phyloP scores from a whole-genome alignment of 176 grass and related monocot genomes.

The Musa schizocarpa region DNA sequence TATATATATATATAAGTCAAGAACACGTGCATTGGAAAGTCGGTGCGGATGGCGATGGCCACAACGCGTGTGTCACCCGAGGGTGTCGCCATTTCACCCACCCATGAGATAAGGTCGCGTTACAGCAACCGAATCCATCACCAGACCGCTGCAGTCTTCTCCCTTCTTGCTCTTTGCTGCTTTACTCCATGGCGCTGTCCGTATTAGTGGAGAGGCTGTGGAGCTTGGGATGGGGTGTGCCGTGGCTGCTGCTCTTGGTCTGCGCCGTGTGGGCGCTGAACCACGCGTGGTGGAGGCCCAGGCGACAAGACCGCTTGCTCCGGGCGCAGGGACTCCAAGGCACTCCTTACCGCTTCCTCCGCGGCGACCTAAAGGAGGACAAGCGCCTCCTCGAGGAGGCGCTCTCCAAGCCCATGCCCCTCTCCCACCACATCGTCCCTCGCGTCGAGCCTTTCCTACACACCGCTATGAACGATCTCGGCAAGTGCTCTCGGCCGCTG shows the following conservation, averaged over 20 bases:
- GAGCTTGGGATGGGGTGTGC: not conserved
- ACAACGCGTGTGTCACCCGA: too few species aligned
- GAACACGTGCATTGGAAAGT: too few species aligned
- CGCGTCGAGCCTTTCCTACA: constrained; percentile 28
- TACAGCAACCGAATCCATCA: too few species aligned
- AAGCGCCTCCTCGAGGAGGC: constrained; percentile 23
- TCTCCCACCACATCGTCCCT: constrained; percentile 32
- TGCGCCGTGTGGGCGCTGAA: constrained; percentile 21
- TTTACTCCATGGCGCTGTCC: too few species aligned
- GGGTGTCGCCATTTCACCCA: not conserved
- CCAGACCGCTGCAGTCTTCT: too few species aligned
- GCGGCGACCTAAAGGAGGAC: constrained; percentile 38
- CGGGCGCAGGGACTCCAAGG: constrained; percentile 41
- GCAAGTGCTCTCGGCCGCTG: constrained; percentile 10
- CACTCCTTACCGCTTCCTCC: constrained; percentile 36
- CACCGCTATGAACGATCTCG: not conserved
- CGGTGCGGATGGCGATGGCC: too few species aligned
- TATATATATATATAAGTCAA: too few species aligned
- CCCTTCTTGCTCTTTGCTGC: too few species aligned
- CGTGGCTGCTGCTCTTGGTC: not conserved
- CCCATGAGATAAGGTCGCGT: not conserved
- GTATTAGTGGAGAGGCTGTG: too few species aligned
- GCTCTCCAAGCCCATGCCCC: constrained; percentile 25
- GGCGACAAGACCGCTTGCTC: constrained; percentile 24
- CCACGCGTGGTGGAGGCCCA: constrained; percentile 29